These are phyloP conservation scores for Picea abies DNA, from an alignment of 83 land plant species.

Conservation along the genomic window DNA sequence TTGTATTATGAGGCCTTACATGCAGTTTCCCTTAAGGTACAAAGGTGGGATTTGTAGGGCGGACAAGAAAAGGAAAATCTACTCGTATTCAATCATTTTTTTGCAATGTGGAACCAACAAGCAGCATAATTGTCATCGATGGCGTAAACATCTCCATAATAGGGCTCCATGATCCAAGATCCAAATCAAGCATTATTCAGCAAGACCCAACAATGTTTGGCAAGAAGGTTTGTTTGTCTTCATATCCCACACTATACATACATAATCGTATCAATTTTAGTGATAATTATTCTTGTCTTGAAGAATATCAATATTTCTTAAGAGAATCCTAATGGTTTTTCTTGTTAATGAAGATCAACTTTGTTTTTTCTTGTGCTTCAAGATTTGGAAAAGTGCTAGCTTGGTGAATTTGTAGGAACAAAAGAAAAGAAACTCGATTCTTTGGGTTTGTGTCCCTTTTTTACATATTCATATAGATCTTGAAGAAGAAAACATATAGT, in stretches of 20 bases:
- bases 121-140: constrained; percentile 28
- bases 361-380: not conserved
- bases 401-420: constrained; percentile 47
- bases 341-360: no score
- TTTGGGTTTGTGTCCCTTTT: constrained; percentile 27
- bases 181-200: no score
- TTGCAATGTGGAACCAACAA: constrained; percentile 29
- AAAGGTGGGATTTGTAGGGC: no score
- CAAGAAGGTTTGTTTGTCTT: constrained; percentile 49
- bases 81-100: constrained; percentile 32
- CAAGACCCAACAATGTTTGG: no score
- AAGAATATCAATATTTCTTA: not conserved
- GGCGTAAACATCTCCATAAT: no score
- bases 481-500: no score
- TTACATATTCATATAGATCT: no score
- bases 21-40: no score
- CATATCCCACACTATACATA: no score
- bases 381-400: constrained; percentile 64
- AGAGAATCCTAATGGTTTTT: not conserved
- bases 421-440: constrained; percentile 59
- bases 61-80: constrained; percentile 19
- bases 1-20: no score
- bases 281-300: not conserved
- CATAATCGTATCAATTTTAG: no score
- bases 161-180: no score